Evolutionary conservation across 495 filamentous ascomycete genomes (phyloP).

Genomic region (Neurospora sp.): DNA sequence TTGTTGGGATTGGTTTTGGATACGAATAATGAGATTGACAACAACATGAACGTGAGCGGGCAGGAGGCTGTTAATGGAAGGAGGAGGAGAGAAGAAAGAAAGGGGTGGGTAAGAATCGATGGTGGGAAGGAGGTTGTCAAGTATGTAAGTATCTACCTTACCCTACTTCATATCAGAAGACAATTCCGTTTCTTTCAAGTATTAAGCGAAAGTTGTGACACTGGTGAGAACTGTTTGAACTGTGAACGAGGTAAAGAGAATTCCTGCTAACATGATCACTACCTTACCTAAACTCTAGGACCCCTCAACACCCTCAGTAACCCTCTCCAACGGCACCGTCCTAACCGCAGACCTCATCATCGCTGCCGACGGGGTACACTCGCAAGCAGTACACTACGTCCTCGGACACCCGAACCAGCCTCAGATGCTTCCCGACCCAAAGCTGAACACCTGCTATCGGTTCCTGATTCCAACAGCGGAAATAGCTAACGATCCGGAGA

Average conservation of each 20-base stretch:
- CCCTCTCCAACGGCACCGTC: conserved; percentile 25
- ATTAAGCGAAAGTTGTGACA: no score
- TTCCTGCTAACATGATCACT: conserved; percentile 3
- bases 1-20: conserved; percentile 24
- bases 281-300: conserved; percentile 7
- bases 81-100: neutral
- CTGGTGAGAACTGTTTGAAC: no score
- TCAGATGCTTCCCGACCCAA: conserved; percentile 9
- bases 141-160: conserved; percentile 21
- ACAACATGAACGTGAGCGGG: neutral
- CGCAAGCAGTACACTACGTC: conserved; percentile 15
- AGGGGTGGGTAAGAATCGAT: conserved; percentile 21
- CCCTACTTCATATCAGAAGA: no score
- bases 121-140: conserved; percentile 8
- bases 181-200: no score
- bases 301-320: conserved; percentile 26
- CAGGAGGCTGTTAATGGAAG: neutral
- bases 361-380: conserved; percentile 40
- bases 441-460: conserved; percentile 29
- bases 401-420: conserved; percentile 14
- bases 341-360: conserved; percentile 35
- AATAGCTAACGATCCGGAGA: conserved; percentile 24
- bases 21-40: neutral
- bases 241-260: no score
- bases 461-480: conserved; percentile 33